Base-by-base conservation (phyloP, 2,329 filamentous ascomycete species). In the Mycosphaerelloides madeirae region DNA sequence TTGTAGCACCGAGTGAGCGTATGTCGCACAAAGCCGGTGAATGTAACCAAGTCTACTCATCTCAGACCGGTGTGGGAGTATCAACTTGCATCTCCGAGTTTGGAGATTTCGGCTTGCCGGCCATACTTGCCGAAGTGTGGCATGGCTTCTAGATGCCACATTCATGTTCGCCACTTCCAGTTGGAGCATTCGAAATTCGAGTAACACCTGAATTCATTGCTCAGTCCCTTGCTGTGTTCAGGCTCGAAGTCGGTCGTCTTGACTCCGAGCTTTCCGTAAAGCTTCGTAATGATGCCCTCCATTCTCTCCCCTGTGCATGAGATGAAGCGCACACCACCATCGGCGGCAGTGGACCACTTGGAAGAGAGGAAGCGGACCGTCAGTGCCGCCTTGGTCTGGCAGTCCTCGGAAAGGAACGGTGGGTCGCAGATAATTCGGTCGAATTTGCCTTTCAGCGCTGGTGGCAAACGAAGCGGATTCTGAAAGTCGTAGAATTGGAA, bases 181-280 rank as follows among this genome's bases (percentile, higher is more conserved):
- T 40, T 46, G 11, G 55, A 68, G 56, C 81, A 79, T 62, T 87
- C 82, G 59, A 87, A 90, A 60, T 87, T 90, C 18, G 86, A 79
- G 59, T 87, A 91, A 64, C 84, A 89, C 59, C 79, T 77, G 62
- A 89, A 93, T 65, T 88, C 84, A 59, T 93, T 93, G 65, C 84
- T 86, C 48, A 93, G 67, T 0, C 84, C 84, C 50, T 80, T 79
- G n/a, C 78, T 74, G 59, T 91, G 87, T 51, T 74, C 70, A 3
- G 83, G 81, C 57, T 83, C 78, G 60, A 82, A 89, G 1, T 76
- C 79, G 1, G 85, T 90, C 3, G 81, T 81, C 42, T 64, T 69
- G 20, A 84, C 66, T 2, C 81, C 81, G 28, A 80, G 69, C 34
- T 79, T 74, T 36, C 71, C 69, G 63, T 90, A 90, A n/a, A 91